Conservation (phyloP, 345 rosid genomes). For the Linum tenue region DNA sequence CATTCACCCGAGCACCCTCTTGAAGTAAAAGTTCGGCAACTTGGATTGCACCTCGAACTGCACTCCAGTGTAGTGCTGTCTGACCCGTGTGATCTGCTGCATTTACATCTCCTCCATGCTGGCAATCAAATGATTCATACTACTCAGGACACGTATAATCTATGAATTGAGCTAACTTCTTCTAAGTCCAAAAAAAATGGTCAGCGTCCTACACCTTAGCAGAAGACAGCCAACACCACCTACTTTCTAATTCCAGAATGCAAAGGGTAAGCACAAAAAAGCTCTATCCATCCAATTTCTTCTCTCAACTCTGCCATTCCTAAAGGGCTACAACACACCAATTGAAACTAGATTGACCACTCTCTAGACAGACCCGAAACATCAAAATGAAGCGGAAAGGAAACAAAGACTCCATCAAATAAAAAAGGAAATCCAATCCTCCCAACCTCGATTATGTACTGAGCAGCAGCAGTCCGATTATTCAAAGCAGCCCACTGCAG, state of each 20-base stretch:
- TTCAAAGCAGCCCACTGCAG: constrained; percentile 98
- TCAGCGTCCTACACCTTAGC: too few species aligned
- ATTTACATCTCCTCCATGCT: constrained; percentile 93
- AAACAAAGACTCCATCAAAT: not conserved
- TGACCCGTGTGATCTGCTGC: constrained; percentile 84
- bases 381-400: too few species aligned
- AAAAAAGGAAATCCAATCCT: not conserved
- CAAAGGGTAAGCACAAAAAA: too few species aligned
- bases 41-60: constrained; percentile 88
- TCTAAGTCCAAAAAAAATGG: too few species aligned
- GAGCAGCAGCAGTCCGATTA: constrained; percentile 87
- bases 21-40: constrained; percentile 74
- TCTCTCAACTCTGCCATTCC: too few species aligned
- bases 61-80: constrained; percentile 98
- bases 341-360: too few species aligned
- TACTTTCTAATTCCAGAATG: too few species aligned
- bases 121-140: constrained; percentile 14
- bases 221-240: too few species aligned
- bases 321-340: too few species aligned
- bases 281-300: too few species aligned
- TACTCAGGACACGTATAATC: not conserved
- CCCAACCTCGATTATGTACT: constrained; percentile 65
- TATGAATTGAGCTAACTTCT: not conserved
- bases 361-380: too few species aligned
- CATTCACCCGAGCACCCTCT: constrained; percentile 76